Evolutionary conservation across 805 yeast species (phyloP).

Genomic region (Yamadazyma ubonensis): DNA sequence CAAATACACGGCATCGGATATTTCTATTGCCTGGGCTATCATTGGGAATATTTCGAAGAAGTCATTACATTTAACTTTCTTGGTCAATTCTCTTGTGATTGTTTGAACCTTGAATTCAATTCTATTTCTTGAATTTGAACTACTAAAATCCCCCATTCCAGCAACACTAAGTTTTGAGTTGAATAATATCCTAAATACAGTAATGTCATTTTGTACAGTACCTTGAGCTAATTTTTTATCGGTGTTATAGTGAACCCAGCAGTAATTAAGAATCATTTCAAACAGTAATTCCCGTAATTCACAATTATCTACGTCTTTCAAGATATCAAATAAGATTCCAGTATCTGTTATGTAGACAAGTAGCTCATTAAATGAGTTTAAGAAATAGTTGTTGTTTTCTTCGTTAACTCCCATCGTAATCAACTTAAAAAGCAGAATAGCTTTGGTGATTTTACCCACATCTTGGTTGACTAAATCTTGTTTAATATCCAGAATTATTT

Average conservation of each 20-base stretch:
- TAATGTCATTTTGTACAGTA: slow-evolving; percentile 24
- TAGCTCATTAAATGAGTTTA: slow-evolving; percentile 35
- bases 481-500: slow-evolving; percentile 11
- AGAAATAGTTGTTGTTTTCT: slow-evolving; percentile 23
- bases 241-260: slow-evolving; percentile 26
- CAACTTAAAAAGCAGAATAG: slow-evolving; percentile 14
- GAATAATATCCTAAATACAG: slow-evolving; percentile 32
- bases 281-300: slow-evolving; percentile 30
- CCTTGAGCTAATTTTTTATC: not conserved
- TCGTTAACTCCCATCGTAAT: slow-evolving; percentile 30
- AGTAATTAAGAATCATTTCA: slow-evolving; percentile 44
- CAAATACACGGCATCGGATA: slow-evolving; percentile 17
- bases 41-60: slow-evolving; percentile 31
- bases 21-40: slow-evolving; percentile 32
- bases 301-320: slow-evolving; percentile 18
- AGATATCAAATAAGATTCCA: slow-evolving; percentile 31
- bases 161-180: slow-evolving; percentile 32
- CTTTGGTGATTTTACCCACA: slow-evolving; percentile 10
- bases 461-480: slow-evolving; percentile 8
- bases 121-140: slow-evolving; percentile 6
- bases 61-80: slow-evolving; percentile 26
- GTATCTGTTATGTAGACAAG: slow-evolving; percentile 42
- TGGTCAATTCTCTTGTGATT: slow-evolving; percentile 16
- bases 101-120: slow-evolving; percentile 17
- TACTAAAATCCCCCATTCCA: not conserved